Evolutionary conservation across 331 rosid genomes (phyloP), one percentile per base, ranked within the genome.

Genomic region (Arachis monticola): DNA sequence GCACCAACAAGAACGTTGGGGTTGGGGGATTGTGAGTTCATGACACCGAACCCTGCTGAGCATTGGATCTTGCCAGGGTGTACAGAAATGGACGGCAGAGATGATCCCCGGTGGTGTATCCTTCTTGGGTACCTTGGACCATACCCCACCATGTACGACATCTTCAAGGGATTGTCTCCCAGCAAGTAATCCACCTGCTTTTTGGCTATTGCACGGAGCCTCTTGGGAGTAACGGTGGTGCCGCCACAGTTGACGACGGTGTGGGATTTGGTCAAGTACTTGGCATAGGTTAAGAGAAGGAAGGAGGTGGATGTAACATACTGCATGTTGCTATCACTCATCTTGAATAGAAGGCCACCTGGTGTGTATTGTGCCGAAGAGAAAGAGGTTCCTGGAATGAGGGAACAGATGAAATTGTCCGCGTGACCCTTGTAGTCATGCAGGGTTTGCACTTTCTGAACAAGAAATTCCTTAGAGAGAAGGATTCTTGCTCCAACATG

Each of bases 121-220:
- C 97, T 91, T 50, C 8, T 85, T 3, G 98, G 97, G 87, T 81
- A 93, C 60, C 89, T 73, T 59, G 86, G 75, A 4, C 98, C 98
- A 72, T 91, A 91, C 60, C 98, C 98, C 73, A 93, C 98, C 98
- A 93, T 93, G 83, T 87, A 93, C 2, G 98, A 93, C 97, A 91
- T 93, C 76, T 78, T 89, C 83, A 84, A 35, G 0, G 98, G 98
- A 82, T 93, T 93, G 75, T 93, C 96, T 45, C 98, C 98, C 2
- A 93, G 83, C 67, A 93, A 72, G 79, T 93, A 93, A 84, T 93
- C 97, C 84, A 93, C 97, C 93, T 93, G 98, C 68, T 83, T 83
- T 47, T 93, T 91, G 73, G 98, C 98, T 14, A 93, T 86, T 70
- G 83, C 4, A 10, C 96, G 81, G 76, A 93, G 97, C 38, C 66